Evolutionary conservation across 2,329 filamentous ascomycete genomes (phyloP).

Genomic region (Kalmusia sp.): DNA sequence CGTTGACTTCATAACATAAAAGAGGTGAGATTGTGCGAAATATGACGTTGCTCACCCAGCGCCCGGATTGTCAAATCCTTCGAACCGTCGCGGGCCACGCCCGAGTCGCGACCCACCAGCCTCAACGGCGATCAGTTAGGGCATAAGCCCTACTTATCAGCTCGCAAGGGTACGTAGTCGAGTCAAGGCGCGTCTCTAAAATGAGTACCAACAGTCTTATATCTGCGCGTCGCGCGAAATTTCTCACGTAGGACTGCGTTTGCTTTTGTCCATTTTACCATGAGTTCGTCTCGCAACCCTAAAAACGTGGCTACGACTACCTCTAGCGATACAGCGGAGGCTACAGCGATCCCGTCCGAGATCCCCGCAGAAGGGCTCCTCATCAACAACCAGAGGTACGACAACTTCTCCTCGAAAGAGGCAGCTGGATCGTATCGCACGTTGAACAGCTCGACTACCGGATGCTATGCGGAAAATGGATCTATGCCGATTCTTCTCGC

Average conservation of each 20-base stretch:
- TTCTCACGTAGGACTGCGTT: neutral
- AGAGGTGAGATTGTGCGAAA: neutral
- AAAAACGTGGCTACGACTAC: neutral
- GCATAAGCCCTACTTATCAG: conserved; percentile 8
- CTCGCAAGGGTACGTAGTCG: conserved; percentile 6
- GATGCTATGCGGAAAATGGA: conserved; percentile 13
- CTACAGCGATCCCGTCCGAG: neutral
- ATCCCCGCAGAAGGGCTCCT: neutral
- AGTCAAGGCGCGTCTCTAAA: neutral
- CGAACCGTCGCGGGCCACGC: neutral
- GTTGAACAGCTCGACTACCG: conserved; percentile 11
- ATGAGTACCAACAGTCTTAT: conserved; percentile 1
- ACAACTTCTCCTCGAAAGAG: conserved; percentile 10
- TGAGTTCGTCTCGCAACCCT: neutral
- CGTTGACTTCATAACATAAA: too few relatives aligned
- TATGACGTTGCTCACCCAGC: neutral
- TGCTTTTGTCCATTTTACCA: neutral
- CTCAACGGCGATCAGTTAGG: conserved; percentile 6
- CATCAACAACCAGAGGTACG: neutral
- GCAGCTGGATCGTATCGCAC: neutral
- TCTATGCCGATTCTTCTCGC: conserved; percentile 11
- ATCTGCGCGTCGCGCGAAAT: neutral
- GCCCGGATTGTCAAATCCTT: neutral
- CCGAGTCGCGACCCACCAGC: conserved; percentile 7
- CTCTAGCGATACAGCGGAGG: neutral